Evolutionary conservation across 129 eudicot genomes (phyloP).

Genomic region (Pittosporum tobira): DNA sequence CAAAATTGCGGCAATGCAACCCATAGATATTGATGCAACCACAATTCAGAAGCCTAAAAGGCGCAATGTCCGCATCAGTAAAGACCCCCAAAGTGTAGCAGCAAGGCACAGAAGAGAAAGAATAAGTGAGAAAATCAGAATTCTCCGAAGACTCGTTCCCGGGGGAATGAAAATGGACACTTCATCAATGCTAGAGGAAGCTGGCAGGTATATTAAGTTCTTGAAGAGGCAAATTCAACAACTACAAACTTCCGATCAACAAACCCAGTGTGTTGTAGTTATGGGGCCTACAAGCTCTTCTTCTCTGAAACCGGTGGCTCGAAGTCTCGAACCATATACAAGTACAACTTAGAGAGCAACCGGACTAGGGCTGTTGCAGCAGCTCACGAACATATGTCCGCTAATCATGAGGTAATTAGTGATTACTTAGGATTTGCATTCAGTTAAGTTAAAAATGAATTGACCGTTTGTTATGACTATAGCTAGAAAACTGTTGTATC

Average conservation of each 20-base stretch:
- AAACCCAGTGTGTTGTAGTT: constrained; percentile 5
- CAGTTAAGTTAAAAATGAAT: too few species aligned
- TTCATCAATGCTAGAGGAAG: constrained; percentile 94
- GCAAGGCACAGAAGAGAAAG: constrained; percentile 55
- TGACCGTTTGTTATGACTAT: too few species aligned
- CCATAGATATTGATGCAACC: constrained; percentile 67
- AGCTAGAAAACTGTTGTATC: too few species aligned
- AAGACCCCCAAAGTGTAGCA: constrained; percentile 67
- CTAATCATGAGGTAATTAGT: constrained; percentile 19
- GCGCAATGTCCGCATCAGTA: constrained; percentile 48
- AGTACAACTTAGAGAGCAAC: not conserved
- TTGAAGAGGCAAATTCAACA: constrained; percentile 59
- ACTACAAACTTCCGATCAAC: constrained; percentile 27
- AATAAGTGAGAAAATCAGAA: constrained; percentile 55
- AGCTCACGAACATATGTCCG: not conserved
- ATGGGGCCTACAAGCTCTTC: not conserved
- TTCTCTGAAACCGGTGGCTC: not conserved
- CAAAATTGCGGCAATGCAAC: constrained; percentile 56
- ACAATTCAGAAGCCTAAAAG: constrained; percentile 46
- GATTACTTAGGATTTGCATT: not conserved
- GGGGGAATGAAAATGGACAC: constrained; percentile 97
- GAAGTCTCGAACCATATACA: too few species aligned
- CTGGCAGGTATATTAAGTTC: constrained; percentile 79
- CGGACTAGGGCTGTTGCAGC: not conserved
- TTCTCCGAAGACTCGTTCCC: constrained; percentile 79